A percentile compares a stretch with the other conserved stretches of the same genome.
phyloP scores from a whole-genome alignment of 768 basidiomycete species.

The Suillus lakei region DNA sequence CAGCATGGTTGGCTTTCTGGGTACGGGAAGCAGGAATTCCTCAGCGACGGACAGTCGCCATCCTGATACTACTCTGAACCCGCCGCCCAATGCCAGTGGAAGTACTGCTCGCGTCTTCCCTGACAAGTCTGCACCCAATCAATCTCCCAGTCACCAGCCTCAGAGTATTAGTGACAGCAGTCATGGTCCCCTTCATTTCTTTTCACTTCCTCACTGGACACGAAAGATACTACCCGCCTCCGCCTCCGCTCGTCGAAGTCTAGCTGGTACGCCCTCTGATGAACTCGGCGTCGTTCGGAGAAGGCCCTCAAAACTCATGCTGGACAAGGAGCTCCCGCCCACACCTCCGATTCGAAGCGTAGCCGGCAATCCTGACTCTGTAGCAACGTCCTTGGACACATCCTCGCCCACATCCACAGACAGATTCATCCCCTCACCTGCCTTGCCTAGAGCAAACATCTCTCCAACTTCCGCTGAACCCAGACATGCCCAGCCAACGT shows the following conservation, averaged over 20 bases:
- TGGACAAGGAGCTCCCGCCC: constrained; percentile 57
- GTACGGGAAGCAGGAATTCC: constrained; percentile 39
- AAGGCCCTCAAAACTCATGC: constrained; percentile 19
- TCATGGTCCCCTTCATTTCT: constrained; percentile 48
- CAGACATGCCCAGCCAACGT: constrained; percentile 54
- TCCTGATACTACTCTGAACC: constrained; percentile 26
- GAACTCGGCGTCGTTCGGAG: constrained; percentile 30
- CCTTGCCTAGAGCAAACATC: neutral
- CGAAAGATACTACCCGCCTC: constrained; percentile 48
- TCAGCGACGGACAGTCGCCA: constrained; percentile 32
- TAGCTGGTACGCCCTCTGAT: constrained; percentile 25
- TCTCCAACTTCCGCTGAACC: constrained; percentile 26
- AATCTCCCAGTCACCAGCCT: constrained; percentile 44
- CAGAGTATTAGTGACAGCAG: constrained; percentile 40
- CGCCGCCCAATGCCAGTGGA: constrained; percentile 42
- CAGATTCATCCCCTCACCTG: neutral
- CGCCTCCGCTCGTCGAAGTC: constrained; percentile 34
- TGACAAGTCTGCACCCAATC: constrained; percentile 54
- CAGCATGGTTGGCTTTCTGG: constrained; percentile 45
- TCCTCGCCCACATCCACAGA: neutral
- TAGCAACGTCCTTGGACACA: neutral
- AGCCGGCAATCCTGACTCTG: neutral
- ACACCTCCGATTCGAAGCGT: constrained; percentile 39
- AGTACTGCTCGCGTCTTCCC: constrained; percentile 40
- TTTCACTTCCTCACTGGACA: constrained; percentile 69